A percentile compares a stretch with the other conserved stretches of the same genome.
Evolutionary conservation across 2,329 filamentous ascomycete species (phyloP).

Genomic region (Ophioceras dolichostomum): DNA sequence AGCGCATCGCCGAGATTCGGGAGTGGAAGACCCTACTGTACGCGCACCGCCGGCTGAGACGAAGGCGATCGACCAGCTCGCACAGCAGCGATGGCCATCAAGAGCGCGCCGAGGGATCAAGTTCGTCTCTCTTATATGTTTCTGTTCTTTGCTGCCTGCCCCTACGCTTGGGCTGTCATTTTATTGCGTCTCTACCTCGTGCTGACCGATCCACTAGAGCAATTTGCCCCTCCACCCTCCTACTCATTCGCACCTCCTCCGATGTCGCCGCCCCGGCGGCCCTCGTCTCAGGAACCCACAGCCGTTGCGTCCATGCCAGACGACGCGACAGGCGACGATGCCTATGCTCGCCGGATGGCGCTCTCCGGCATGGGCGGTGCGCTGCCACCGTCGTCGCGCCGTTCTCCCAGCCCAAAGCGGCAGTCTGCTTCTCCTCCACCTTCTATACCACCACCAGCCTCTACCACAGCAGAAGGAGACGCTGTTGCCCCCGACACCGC

Average conservation of each 20-base stretch:
- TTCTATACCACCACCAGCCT: constrained; percentile 11
- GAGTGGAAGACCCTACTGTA: constrained; percentile 82
- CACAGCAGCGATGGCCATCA: constrained; percentile 35
- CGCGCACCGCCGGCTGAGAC: constrained; percentile 47
- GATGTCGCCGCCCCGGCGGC: constrained; percentile 27
- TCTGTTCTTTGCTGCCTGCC: neutral
- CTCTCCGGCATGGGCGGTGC: constrained; percentile 32
- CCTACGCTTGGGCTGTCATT: too few species aligned
- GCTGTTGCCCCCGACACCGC: constrained; percentile 21
- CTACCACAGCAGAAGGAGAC: too few species aligned
- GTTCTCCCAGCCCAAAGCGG: constrained; percentile 19
- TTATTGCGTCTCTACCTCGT: too few species aligned
- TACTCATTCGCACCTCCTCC: constrained; percentile 47
- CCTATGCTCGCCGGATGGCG: constrained; percentile 50
- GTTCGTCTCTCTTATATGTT: too few species aligned
- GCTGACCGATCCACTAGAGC: too few species aligned
- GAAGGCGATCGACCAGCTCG: constrained; percentile 25
- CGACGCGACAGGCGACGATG: constrained; percentile 57
- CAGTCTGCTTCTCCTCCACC: constrained; percentile 15
- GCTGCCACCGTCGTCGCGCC: constrained; percentile 11
- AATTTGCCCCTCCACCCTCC: constrained; percentile 46
- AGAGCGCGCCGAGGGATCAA: constrained; percentile 18
- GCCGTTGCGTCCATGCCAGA: constrained; percentile 26
- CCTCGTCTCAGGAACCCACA: constrained; percentile 26
- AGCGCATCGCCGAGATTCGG: constrained; percentile 64